Percentiles rank a stretch among this genome's conserved stretches.
Evolutionary conservation across 257 asterid species (phyloP).

Genomic region (Scutellaria galericulata): DNA sequence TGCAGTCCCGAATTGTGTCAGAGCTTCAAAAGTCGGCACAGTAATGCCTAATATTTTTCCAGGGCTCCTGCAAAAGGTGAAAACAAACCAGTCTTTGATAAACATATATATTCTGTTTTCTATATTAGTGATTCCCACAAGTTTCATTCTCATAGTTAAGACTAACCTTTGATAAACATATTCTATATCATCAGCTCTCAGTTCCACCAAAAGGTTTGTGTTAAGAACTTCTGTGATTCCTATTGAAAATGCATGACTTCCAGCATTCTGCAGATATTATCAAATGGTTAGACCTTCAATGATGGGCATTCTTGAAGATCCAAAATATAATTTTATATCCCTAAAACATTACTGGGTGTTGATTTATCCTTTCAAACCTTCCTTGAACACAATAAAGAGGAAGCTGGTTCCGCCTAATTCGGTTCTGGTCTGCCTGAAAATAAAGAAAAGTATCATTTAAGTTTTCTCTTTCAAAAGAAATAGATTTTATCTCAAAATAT

Average conservation of each 20-base stretch:
- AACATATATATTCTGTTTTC: too few species aligned
- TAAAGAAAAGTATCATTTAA: slow-evolving; percentile 15
- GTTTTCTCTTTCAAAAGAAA: not conserved
- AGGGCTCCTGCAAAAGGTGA: slow-evolving; percentile 71
- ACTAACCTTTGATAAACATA: slow-evolving; percentile 80
- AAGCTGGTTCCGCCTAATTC: slow-evolving; percentile 83
- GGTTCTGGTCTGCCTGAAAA: slow-evolving; percentile 89
- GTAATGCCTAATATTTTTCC: slow-evolving; percentile 80
- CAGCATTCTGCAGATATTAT: slow-evolving; percentile 69
- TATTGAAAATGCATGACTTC: slow-evolving; percentile 82
- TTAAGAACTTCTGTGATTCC: slow-evolving; percentile 94
- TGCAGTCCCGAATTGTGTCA: slow-evolving; percentile 89
- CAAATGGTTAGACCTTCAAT: slow-evolving; percentile 34
- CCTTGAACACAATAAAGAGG: slow-evolving; percentile 91
- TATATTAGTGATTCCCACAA: too few species aligned
- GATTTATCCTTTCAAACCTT: slow-evolving; percentile 94
- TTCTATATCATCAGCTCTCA: slow-evolving; percentile 94
- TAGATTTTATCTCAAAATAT: too few species aligned
- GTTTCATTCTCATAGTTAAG: too few species aligned
- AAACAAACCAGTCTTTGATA: slow-evolving; percentile 6
- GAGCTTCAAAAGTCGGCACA: slow-evolving; percentile 89
- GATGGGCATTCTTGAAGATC: slow-evolving; percentile 24
- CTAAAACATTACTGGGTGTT: slow-evolving; percentile 89
- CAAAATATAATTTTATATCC: slow-evolving; percentile 28
- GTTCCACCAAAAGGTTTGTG: slow-evolving; percentile 84